Evolutionary conservation across 2,329 filamentous ascomycete species (phyloP).

Genomic region (Fusarium guadeloupense): DNA sequence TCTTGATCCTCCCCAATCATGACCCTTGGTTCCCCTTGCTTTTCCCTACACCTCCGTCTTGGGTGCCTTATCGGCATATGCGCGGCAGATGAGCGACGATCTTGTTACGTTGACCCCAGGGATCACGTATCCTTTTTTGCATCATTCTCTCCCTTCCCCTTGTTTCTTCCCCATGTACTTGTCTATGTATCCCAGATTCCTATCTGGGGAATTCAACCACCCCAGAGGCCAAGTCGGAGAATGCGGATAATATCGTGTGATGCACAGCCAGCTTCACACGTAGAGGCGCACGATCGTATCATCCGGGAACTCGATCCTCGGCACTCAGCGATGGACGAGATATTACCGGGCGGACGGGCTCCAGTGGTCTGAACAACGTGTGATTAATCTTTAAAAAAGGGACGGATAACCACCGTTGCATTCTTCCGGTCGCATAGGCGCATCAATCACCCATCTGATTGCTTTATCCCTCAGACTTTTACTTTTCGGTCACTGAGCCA

Average conservation of each 20-base stretch:
- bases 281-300: constrained; percentile 31
- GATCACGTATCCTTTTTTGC: constrained; percentile 1
- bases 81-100: constrained; percentile 43
- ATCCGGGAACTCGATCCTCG: constrained; percentile 26
- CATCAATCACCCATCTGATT: neutral
- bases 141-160: constrained; percentile 2
- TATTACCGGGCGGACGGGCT: neutral
- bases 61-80: constrained; percentile 44
- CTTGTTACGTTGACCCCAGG: constrained; percentile 39
- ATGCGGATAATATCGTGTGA: constrained; percentile 31
- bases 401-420: constrained; percentile 4
- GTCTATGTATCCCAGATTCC: constrained; percentile 2
- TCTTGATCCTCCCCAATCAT: constrained; percentile 37
- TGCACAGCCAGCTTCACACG: constrained; percentile 21
- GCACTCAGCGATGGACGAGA: constrained; percentile 30
- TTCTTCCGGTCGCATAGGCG: constrained; percentile 1
- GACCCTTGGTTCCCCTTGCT: constrained; percentile 16
- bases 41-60: constrained; percentile 13
- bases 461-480: constrained; percentile 13
- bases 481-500: neutral
- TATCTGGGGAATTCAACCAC: constrained; percentile 23
- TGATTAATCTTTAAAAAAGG: constrained; percentile 29
- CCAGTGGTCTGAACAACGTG: constrained; percentile 28
- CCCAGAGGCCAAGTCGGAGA: constrained; percentile 1
- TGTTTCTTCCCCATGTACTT: constrained; percentile 7